A percentile compares a stretch with the other conserved stretches of the same genome.
These are phyloP conservation scores for Daldinia eschscholtzii DNA, from an alignment of 2,329 filamentous ascomycete genomes.

Conservation along the genomic window DNA sequence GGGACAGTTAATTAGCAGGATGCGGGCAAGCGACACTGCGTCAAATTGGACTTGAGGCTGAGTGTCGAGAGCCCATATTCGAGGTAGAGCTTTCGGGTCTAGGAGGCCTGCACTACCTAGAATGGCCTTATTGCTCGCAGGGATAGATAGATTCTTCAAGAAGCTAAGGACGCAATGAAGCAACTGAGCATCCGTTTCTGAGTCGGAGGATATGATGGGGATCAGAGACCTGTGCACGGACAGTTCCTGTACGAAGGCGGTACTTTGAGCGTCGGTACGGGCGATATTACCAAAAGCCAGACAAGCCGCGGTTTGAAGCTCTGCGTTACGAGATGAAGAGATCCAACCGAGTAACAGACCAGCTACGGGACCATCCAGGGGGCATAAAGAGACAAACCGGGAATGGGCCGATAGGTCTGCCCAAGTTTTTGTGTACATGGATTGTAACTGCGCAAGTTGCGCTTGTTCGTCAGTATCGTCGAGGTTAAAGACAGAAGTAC, in stretches of 20 bases:
- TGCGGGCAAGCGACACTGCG: constrained; percentile 68
- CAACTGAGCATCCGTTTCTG: constrained; percentile 61
- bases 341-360: constrained; percentile 64
- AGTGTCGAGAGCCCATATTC: constrained; percentile 66
- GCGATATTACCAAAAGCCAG: constrained; percentile 72
- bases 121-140: constrained; percentile 64
- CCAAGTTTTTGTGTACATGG: constrained; percentile 63
- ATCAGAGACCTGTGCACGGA: constrained; percentile 61
- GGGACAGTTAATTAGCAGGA: constrained; percentile 67
- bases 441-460: constrained; percentile 63
- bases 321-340: constrained; percentile 52
- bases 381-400: constrained; percentile 58
- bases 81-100: constrained; percentile 61
- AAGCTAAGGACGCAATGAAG: constrained; percentile 70
- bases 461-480: constrained; percentile 61
- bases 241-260: constrained; percentile 62
- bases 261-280: constrained; percentile 67
- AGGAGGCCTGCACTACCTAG: constrained; percentile 63
- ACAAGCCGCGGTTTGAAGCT: constrained; percentile 69
- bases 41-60: constrained; percentile 71
- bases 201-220: constrained; percentile 57
- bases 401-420: constrained; percentile 66
- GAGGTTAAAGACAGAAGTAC: constrained; percentile 57
- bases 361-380: constrained; percentile 59
- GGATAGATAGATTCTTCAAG: constrained; percentile 74